Percentiles rank a stretch among this genome's conserved stretches.
These are phyloP conservation scores for Sphagnum tenellum DNA, from an alignment of 225 moss, liverwort and hornwort species.

Conservation along the genomic window DNA sequence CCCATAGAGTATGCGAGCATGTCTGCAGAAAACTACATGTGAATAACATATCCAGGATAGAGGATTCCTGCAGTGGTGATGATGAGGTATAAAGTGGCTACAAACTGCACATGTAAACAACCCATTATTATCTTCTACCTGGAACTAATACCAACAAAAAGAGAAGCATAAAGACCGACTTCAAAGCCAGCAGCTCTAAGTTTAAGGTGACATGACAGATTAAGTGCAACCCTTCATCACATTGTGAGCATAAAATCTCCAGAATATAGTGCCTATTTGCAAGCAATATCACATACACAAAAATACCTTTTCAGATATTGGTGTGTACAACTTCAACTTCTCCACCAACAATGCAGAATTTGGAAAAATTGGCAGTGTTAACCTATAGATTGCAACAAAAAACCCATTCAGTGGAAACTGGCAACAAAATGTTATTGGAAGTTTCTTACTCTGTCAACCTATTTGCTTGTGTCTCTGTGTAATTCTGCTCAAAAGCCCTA, in stretches of 20 bases:
- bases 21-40: conserved; percentile 38
- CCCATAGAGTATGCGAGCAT: not conserved
- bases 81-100: conserved; percentile 47
- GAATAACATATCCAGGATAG: conserved; percentile 82
- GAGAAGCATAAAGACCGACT: not conserved
- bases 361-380: conserved; percentile 69
- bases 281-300: not conserved
- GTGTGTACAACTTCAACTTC: conserved; percentile 38
- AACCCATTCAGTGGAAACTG: conserved; percentile 2
- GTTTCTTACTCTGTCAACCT: not conserved
- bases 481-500: not conserved
- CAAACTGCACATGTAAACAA: conserved; percentile 25
- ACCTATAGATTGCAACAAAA: conserved; percentile 33
- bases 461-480: too few species aligned
- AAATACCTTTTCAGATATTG: conserved; percentile 56
- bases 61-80: conserved; percentile 57
- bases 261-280: too few species aligned
- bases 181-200: too few species aligned
- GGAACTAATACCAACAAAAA: not conserved
- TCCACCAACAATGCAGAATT: conserved; percentile 65
- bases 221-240: too few species aligned
- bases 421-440: not conserved
- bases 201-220: too few species aligned
- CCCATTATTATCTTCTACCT: not conserved
- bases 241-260: too few species aligned